These are phyloP conservation scores for Fraxinus nigra DNA, from an alignment of 305 asterid genomes.

Conservation along the genomic window DNA sequence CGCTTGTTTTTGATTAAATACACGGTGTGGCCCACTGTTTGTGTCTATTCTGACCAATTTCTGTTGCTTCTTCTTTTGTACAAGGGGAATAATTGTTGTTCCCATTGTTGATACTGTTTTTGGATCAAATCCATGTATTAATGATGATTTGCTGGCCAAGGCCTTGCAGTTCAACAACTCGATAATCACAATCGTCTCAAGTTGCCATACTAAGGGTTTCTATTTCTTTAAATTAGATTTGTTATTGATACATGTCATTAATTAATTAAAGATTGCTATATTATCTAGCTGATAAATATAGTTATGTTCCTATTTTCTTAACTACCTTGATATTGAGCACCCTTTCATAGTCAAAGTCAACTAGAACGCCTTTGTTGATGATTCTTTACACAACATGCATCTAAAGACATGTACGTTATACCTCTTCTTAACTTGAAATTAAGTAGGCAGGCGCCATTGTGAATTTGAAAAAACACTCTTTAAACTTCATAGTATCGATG, in stretches of 20 bases:
- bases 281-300: neutral
- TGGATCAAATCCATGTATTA: constrained; percentile 31
- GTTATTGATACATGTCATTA: neutral
- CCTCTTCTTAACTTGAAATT: neutral
- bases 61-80: too few relatives aligned
- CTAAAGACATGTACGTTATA: neutral
- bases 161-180: constrained; percentile 31
- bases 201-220: constrained; percentile 9
- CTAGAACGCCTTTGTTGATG: neutral
- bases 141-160: constrained; percentile 28
- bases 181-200: constrained; percentile 21
- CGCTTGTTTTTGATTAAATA: too few relatives aligned
- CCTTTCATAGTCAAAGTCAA: neutral
- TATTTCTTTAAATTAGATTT: neutral
- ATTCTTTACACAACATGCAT: neutral
- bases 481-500: neutral
- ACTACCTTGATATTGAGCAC: neutral
- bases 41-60: too few relatives aligned
- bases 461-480: neutral
- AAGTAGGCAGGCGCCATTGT: neutral
- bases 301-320: neutral
- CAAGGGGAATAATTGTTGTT: neutral
- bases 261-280: neutral
- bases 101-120: constrained; percentile 33
- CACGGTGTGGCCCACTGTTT: too few relatives aligned